Evolutionary conservation across 805 yeast genomes (phyloP), one percentile per base, ranked within the genome.

Genomic region (Wickerhamomyces queroliae): DNA sequence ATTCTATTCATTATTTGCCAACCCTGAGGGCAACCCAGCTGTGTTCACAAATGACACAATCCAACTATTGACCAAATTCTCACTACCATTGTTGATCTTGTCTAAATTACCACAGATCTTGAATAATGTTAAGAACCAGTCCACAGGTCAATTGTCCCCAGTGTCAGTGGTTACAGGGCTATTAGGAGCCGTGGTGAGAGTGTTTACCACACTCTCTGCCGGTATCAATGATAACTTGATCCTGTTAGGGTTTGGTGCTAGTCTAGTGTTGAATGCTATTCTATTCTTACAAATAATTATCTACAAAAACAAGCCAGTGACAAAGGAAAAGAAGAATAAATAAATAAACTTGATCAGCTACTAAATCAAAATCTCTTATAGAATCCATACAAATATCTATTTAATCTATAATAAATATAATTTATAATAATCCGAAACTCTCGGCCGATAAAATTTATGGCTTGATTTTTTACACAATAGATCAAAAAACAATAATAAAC

Each of bases 91-190:
- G 33, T 46, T 59, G 1, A 48, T 67, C 15, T 38, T 55, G 10
- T 53, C 64, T 37, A 67, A 66, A 42, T 39, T 71, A 11, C 74
- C 75, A 0, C 75, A 70, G 47, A 68, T 68, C 16, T 16, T 49
- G 26, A 52, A 54, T 31, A 69, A 66, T 47, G 60, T 56, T 48
- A 45, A 47, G 32, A 51, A 52, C 27, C 63, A 59, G 38, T 65
- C 72, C 28, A 69, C 75, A 5, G 76, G 74, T 17, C 64, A 64
- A 40, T 48, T 67, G 40, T 56, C 69, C 11, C 52, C 61, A 7
- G 50, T 63, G 18, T 52, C 69, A 8, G 67, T 67, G 17, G 55
- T 60, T 38, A 65, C 59, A 24, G 61, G 63, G 31, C 46, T 65
- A 15, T 38, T 62, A 3, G 71, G 71, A 3, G 49, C 66, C 3